A percentile compares a stretch with the other conserved stretches of the same genome.
Evolutionary conservation across 495 filamentous ascomycete species (phyloP).

Genomic region (Hypoxylon perforatum): DNA sequence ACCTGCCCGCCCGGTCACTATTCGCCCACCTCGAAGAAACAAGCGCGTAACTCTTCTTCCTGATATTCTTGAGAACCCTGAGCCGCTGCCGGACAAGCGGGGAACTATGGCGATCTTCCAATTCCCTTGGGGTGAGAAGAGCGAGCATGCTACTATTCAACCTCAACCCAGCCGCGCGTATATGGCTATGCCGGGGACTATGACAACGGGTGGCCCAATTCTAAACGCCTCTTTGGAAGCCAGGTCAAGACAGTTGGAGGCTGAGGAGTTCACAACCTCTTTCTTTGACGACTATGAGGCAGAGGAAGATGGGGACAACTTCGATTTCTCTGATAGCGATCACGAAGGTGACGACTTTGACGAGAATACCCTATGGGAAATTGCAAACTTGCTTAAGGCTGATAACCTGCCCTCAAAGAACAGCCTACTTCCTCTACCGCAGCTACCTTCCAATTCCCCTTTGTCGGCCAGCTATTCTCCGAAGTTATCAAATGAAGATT

Average conservation of each 20-base stretch:
- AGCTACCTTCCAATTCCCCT: slow-evolving; percentile 7
- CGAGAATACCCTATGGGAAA: slow-evolving; percentile 67
- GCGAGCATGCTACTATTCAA: slow-evolving; percentile 59
- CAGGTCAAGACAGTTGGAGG: slow-evolving; percentile 51
- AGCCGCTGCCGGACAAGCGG: slow-evolving; percentile 61
- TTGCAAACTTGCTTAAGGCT: slow-evolving; percentile 63
- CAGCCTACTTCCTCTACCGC: slow-evolving; percentile 51
- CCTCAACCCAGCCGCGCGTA: slow-evolving; percentile 42
- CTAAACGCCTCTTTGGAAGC: slow-evolving; percentile 45
- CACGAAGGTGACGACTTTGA: slow-evolving; percentile 62
- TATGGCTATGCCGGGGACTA: slow-evolving; percentile 62
- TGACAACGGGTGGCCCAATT: slow-evolving; percentile 52
- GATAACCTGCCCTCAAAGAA: slow-evolving; percentile 57
- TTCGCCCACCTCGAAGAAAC: slow-evolving; percentile 60
- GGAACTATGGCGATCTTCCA: slow-evolving; percentile 67
- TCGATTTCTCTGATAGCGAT: slow-evolving; percentile 44
- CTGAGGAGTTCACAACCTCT: slow-evolving; percentile 48
- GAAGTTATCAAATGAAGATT: slow-evolving; percentile 49
- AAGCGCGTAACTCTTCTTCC: slow-evolving; percentile 64
- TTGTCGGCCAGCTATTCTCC: slow-evolving; percentile 41
- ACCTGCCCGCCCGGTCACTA: slow-evolving; percentile 51
- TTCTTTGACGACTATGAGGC: slow-evolving; percentile 64
- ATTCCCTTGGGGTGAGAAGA: slow-evolving; percentile 67
- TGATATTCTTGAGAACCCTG: slow-evolving; percentile 66
- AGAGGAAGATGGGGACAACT: slow-evolving; percentile 53